phyloP scores from a whole-genome alignment of 73 alveolate species.

The Tetrahymena thermophila region DNA sequence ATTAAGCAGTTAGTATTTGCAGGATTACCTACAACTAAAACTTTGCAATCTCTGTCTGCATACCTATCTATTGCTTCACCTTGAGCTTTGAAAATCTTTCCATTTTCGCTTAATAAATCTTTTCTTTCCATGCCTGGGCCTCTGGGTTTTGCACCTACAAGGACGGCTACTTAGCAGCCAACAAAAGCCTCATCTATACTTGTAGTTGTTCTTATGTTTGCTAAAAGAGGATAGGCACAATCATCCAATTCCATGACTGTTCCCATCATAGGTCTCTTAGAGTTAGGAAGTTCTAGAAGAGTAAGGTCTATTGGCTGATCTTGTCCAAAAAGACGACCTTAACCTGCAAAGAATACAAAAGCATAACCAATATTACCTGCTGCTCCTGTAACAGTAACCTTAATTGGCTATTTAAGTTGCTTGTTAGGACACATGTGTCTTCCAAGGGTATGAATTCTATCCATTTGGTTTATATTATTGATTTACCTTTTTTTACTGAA shows the following conservation, averaged over 20 bases:
- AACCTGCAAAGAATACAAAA: conserved; percentile 66
- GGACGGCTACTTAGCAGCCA: conserved; percentile 83
- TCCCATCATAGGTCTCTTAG: conserved; percentile 72
- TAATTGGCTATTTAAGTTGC: background rate
- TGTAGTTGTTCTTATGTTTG: conserved; percentile 67
- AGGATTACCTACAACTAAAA: conserved; percentile 94
- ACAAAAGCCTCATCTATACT: conserved; percentile 80
- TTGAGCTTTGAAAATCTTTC: conserved; percentile 77
- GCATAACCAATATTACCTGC: conserved; percentile 91
- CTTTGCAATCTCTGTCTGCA: conserved; percentile 89
- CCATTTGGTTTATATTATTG: background rate
- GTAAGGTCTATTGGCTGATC: conserved; percentile 59
- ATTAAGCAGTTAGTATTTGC: conserved; percentile 91
- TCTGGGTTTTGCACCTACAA: conserved; percentile 94
- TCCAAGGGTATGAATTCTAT: background rate
- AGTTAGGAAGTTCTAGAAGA: conserved; percentile 59
- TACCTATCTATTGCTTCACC: conserved; percentile 85
- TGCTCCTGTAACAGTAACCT: conserved; percentile 86
- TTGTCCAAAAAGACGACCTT: conserved; percentile 84
- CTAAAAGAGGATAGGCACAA: conserved; percentile 77
- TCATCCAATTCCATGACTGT: conserved; percentile 84
- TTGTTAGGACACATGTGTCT: background rate
- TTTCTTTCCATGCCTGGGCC: conserved; percentile 97
- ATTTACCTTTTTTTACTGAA: background rate
- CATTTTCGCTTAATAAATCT: conserved; percentile 84